Conservation (phyloP, 208 protist genomes). For the Crithidia fasciculata region DNA sequence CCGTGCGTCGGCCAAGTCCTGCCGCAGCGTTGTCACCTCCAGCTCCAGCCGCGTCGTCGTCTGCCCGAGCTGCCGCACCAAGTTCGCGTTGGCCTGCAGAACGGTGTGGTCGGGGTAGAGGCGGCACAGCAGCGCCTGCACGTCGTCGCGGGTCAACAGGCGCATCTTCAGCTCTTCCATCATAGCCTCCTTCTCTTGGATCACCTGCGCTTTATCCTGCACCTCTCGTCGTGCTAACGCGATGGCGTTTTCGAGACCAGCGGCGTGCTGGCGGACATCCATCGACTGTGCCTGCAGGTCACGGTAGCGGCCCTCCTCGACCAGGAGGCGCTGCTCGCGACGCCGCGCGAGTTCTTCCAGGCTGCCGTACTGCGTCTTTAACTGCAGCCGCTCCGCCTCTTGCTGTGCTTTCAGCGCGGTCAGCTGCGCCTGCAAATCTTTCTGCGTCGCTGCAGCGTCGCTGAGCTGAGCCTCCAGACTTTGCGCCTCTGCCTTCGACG, state of each 20-base stretch:
- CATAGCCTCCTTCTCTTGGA: constrained; percentile 2
- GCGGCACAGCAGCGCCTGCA: constrained; percentile 52
- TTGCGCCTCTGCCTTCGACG: constrained; percentile 20
- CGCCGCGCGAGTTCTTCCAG: constrained; percentile 17
- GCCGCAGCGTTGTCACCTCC: constrained; percentile 26
- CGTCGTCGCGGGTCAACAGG: constrained; percentile 46
- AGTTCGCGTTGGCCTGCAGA: constrained; percentile 39
- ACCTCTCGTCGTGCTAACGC: constrained; percentile 20
- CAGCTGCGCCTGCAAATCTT: constrained; percentile 18
- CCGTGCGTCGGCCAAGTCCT: constrained; percentile 27
- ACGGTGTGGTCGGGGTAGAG: constrained; percentile 68
- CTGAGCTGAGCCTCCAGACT: constrained; percentile 44
- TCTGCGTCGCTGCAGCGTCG: constrained; percentile 19
- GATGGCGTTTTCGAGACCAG: constrained; percentile 20
- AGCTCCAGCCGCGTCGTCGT: constrained; percentile 23
- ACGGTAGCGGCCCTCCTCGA: constrained; percentile 15
- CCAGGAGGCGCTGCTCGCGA: constrained; percentile 17
- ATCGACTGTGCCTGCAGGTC: constrained; percentile 21
- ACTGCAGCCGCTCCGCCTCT: constrained; percentile 20
- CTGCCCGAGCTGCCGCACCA: constrained; percentile 19
- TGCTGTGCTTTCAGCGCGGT: constrained; percentile 28
- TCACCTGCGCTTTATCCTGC: constrained; percentile 9
- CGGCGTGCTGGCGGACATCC: constrained; percentile 22
- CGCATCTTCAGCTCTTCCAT: constrained; percentile 36
- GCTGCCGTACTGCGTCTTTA: constrained; percentile 3